Evolutionary conservation across 352 stramenopile genomes (phyloP).

Genomic region (Phytophthora meadii): DNA sequence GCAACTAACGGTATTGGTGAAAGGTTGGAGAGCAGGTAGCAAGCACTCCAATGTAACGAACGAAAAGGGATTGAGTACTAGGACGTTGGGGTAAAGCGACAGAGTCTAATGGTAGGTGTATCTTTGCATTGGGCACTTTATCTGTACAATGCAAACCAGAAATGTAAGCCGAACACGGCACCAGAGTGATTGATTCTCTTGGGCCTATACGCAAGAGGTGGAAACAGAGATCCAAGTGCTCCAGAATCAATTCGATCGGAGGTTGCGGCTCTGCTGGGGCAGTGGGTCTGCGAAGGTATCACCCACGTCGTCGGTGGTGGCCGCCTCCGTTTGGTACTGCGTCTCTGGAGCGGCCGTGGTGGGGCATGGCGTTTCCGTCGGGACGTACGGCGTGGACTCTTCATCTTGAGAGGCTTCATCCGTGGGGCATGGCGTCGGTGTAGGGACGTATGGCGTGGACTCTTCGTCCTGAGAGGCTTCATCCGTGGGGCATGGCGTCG

Average conservation of each 20-base stretch:
- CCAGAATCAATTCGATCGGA: conserved; percentile 29
- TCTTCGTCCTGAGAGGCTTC: not conserved
- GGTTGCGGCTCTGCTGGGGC: conserved; percentile 26
- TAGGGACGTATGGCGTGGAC: no score
- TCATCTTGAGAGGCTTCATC: no score
- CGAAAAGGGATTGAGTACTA: no score
- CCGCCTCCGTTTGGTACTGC: not conserved
- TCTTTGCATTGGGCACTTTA: conserved; percentile 33
- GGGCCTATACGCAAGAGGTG: conserved; percentile 21
- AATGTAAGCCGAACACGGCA: conserved; percentile 23
- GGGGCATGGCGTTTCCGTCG: conserved; percentile 15
- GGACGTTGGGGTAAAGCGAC: not conserved
- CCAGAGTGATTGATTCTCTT: not conserved
- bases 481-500: conserved; percentile 14
- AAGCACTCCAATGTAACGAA: no score
- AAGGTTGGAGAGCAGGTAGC: no score
- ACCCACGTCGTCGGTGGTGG: conserved; percentile 16
- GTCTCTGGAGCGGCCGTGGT: not conserved
- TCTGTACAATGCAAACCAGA: conserved; percentile 27
- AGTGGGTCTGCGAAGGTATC: conserved; percentile 30
- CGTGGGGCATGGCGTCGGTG: no score
- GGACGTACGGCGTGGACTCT: no score
- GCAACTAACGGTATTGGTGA: no score
- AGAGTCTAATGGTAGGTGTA: conserved; percentile 9
- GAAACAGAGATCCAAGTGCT: conserved; percentile 15